phyloP scores from a whole-genome alignment of 495 filamentous ascomycete species.

The Talaromyces nanjingensis region DNA sequence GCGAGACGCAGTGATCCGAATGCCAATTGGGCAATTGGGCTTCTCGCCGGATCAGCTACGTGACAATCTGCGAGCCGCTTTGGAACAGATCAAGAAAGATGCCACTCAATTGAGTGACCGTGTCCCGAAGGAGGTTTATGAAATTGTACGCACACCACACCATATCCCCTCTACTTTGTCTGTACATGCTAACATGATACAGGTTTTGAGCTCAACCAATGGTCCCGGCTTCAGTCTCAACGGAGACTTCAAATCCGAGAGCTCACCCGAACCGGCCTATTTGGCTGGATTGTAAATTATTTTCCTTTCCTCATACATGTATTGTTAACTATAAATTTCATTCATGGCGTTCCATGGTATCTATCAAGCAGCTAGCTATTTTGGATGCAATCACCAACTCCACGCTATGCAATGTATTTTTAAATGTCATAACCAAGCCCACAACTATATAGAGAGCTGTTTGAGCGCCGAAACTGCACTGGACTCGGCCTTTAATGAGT shows the following conservation, averaged over 20 bases:
- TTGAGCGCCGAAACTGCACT: slow-evolving; percentile 62
- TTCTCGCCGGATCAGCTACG: slow-evolving; percentile 83
- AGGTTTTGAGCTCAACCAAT: slow-evolving; percentile 82
- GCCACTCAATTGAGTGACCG: slow-evolving; percentile 60
- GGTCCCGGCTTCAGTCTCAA: slow-evolving; percentile 81
- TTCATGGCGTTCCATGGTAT: slow-evolving; percentile 8
- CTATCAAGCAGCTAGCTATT: slow-evolving; percentile 6
- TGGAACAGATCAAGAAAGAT: slow-evolving; percentile 72
- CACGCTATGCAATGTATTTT: slow-evolving; percentile 31
- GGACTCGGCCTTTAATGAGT: slow-evolving; percentile 63
- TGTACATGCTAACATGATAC: background rate
- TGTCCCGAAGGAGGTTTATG: slow-evolving; percentile 73
- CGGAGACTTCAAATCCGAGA: slow-evolving; percentile 59
- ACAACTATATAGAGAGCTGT: slow-evolving; percentile 46
- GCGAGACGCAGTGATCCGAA: slow-evolving; percentile 70
- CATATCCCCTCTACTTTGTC: slow-evolving; percentile 2
- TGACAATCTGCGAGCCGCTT: slow-evolving; percentile 74
- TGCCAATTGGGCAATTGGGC: slow-evolving; percentile 83
- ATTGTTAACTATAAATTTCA: slow-evolving; percentile 13
- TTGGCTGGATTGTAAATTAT: slow-evolving; percentile 39
- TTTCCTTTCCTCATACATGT: slow-evolving; percentile 15
- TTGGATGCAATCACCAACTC: slow-evolving; percentile 2
- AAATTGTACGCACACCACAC: slow-evolving; percentile 55
- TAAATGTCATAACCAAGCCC: background rate
- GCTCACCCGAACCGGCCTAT: slow-evolving; percentile 43